Conservation (phyloP, 345 rosid genomes). For the Aquilaria malaccensis region DNA sequence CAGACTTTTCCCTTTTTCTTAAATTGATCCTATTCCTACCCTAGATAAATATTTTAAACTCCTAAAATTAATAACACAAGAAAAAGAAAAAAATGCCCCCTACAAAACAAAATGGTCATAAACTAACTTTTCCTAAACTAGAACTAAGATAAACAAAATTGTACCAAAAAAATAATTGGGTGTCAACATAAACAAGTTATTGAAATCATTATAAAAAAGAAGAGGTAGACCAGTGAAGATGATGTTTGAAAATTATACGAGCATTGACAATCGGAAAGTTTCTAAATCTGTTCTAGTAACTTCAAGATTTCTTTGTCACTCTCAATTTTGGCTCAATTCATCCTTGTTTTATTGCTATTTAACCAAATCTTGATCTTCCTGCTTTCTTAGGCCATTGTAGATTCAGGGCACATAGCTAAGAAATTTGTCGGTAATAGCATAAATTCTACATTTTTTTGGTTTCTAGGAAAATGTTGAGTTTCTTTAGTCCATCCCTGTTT, state of each 20-base stretch:
- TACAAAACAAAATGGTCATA: no score
- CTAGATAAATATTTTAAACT: no score
- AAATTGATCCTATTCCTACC: no score
- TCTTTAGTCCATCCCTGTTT: not conserved
- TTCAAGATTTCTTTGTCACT: slow-evolving; percentile 12
- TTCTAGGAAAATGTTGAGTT: slow-evolving; percentile 5
- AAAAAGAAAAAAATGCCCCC: no score
- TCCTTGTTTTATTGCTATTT: slow-evolving; percentile 5
- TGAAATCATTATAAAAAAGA: not conserved
- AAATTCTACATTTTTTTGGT: not conserved
- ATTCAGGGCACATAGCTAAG: slow-evolving; percentile 64
- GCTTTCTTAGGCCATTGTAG: slow-evolving; percentile 66
- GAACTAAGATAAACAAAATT: no score
- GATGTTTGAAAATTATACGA: slow-evolving; percentile 90
- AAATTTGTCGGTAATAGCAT: slow-evolving; percentile 52
- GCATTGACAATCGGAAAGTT: slow-evolving; percentile 75
- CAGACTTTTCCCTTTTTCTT: no score
- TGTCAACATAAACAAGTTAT: not conserved
- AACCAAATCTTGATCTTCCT: slow-evolving; percentile 25
- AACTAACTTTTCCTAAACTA: no score
- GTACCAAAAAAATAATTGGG: no score
- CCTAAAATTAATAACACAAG: no score
- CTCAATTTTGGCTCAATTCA: not conserved
- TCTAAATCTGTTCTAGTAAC: slow-evolving; percentile 95
- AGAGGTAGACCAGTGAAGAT: slow-evolving; percentile 35